phyloP scores from a whole-genome alignment of 441 rosid genomes.

The Raphanus hybrid region DNA sequence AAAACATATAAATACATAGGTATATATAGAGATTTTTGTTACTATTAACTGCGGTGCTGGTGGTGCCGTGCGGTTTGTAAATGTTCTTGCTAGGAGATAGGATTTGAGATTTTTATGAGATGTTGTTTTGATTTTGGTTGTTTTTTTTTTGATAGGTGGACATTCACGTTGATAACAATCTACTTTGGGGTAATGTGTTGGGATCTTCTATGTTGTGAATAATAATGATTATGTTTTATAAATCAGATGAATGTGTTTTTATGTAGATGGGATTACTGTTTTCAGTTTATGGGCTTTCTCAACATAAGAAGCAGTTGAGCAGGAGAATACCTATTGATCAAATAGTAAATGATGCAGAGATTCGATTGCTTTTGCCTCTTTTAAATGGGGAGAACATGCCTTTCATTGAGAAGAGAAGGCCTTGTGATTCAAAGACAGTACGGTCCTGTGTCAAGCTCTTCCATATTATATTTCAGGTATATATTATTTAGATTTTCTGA shows the following conservation, averaged over 20 bases:
- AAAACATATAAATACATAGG: too few species aligned
- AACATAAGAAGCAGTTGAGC: not conserved
- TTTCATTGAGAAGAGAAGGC: not conserved
- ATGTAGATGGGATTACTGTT: not conserved
- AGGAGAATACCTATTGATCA: not conserved
- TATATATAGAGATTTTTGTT: too few species aligned
- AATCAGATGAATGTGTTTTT: not conserved
- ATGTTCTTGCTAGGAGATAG: too few species aligned
- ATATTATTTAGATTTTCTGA: not conserved
- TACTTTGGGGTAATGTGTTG: conserved; percentile 61
- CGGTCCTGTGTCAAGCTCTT: not conserved
- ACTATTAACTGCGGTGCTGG: too few species aligned
- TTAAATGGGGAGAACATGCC: not conserved
- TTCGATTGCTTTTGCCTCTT: not conserved
- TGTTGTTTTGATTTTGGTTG: conserved; percentile 13
- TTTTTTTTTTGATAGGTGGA: conserved; percentile 52
- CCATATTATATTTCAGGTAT: conserved; percentile 1
- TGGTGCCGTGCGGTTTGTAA: too few species aligned
- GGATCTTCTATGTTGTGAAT: not conserved
- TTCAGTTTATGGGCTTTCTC: not conserved
- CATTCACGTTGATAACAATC: conserved; percentile 52
- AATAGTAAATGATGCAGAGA: not conserved
- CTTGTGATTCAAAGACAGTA: not conserved
- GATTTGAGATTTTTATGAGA: not conserved
- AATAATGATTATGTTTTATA: not conserved